Conservation (phyloP, 2,329 filamentous ascomycete species). For the Aspergillus aculeatinus region DNA sequence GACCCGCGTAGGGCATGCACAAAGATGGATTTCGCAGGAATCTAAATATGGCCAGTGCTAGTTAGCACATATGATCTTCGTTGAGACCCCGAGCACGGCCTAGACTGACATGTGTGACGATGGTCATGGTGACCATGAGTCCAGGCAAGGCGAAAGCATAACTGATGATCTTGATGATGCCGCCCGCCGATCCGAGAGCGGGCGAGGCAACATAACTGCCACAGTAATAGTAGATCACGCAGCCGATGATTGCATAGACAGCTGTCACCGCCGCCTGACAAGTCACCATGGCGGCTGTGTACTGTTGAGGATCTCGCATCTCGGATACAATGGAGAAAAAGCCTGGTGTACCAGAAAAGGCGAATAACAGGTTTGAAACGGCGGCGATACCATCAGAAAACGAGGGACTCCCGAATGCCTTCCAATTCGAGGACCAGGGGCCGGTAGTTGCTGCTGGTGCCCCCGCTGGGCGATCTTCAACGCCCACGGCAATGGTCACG, state of each 20-base stretch:
- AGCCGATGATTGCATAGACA: conserved; percentile 33
- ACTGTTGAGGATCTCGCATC: conserved; percentile 34
- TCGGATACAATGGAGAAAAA: conserved; percentile 39
- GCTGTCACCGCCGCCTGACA: conserved; percentile 33
- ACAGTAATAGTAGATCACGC: conserved; percentile 47
- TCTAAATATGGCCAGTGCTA: conserved; percentile 19
- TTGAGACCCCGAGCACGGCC: background rate
- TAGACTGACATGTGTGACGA: conserved; percentile 16
- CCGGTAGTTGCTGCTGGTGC: conserved; percentile 24
- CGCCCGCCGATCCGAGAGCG: conserved; percentile 46
- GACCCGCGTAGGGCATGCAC: conserved; percentile 19
- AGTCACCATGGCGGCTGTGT: conserved; percentile 28
- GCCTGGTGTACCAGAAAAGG: conserved; percentile 21
- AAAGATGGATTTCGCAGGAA: conserved; percentile 11
- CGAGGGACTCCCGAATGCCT: conserved; percentile 18
- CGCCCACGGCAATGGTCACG: conserved; percentile 29
- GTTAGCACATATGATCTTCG: too few species aligned
- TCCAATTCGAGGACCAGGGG: conserved; percentile 28
- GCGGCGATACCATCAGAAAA: conserved; percentile 25
- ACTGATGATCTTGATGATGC: conserved; percentile 41
- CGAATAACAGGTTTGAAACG: conserved; percentile 24
- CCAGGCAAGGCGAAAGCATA: conserved; percentile 39
- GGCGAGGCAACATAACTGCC: conserved; percentile 47
- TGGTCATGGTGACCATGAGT: conserved; percentile 23
- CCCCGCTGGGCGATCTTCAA: conserved; percentile 35